A percentile compares a stretch with the other conserved stretches of the same genome.
Conservation (phyloP, 495 filamentous ascomycete species). For the Podospora pseudopauciseta region DNA sequence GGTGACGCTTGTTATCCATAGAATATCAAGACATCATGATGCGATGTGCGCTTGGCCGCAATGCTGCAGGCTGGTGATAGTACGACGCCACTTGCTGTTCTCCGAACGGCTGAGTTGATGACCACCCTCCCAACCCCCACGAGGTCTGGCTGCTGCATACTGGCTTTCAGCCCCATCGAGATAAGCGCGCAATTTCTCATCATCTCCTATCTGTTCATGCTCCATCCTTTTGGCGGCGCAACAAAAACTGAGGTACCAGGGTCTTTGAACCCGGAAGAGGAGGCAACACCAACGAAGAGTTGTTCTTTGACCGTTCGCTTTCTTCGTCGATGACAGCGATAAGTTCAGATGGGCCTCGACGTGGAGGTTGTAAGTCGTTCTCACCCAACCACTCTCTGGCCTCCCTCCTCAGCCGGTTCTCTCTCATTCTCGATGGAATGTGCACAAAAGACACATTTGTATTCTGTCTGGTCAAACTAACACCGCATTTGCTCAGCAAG, state of each 20-base stretch:
- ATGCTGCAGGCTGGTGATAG: neutral
- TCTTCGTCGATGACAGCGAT: neutral
- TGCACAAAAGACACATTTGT: constrained; percentile 17
- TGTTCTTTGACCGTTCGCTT: neutral
- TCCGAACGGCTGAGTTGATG: neutral
- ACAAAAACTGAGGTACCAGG: neutral
- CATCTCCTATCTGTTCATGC: neutral
- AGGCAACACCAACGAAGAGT: neutral
- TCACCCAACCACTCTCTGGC: constrained; percentile 8
- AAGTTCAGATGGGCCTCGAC: neutral
- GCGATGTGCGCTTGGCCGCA: neutral
- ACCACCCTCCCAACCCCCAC: neutral
- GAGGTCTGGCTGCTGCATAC: neutral
- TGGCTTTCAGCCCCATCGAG: neutral
- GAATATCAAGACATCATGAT: neutral
- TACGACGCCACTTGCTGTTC: neutral
- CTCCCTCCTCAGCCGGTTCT: neutral
- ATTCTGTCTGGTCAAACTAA: constrained; percentile 14
- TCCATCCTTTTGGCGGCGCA: neutral
- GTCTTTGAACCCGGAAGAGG: constrained; percentile 2
- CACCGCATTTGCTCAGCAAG: constrained; percentile 14
- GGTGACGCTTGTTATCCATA: neutral
- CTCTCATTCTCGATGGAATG: neutral
- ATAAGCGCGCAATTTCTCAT: neutral
- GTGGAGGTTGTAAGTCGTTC: neutral